Evolutionary conservation across 495 filamentous ascomycete genomes (phyloP), one percentile per base, ranked within the genome.

Genomic region (Penicillium turbatum): DNA sequence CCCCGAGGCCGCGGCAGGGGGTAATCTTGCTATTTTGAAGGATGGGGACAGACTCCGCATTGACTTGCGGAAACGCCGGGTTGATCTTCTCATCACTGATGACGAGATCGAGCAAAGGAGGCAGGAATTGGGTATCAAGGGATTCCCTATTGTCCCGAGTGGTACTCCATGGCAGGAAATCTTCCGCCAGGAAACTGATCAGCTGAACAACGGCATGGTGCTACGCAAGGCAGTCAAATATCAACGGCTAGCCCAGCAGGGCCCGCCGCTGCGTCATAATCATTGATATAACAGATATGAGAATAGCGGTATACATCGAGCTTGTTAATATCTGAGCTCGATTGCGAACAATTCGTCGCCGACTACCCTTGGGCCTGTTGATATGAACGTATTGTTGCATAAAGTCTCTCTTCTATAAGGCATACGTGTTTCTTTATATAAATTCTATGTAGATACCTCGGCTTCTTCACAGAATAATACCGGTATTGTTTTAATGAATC

Each of bases 31-130:
- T 31, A 61, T 84, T 27, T 54, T 83, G 17, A 65, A 64, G 16
- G 74, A 83, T 51, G 81, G 81, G 11, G 81, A 84, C 56, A 72
- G 67, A 42, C 61, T 85, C 15, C 70, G 79, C 6, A 79, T 85
- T 40, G 82, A 85, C 55, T 62, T 82, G 51, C 77, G 68, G 48
- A 77, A 77, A 55, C 72, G 75, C 12, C 72, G 67, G 3, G 74
- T 85, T 0, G 73, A 85, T 55, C 72, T 85, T 26, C 61, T 81
- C 37, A 67, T 84, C 11, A 63, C 68, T 1, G 69, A 76, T 29
- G 71, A 76, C n/a, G 90, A 93, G 66, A 66, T 98, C 54, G 77
- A 70, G 13, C 68, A 74, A 57, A 73, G 91, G 53, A 79, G 79
- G 65, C 76, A 82, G 55, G 81, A 79, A 7, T 48, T 73, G 12